Percentiles rank a stretch among this genome's conserved stretches.
phyloP scores from a whole-genome alignment of 2,329 filamentous ascomycete species.

The Lasiodiplodia theobromae region DNA sequence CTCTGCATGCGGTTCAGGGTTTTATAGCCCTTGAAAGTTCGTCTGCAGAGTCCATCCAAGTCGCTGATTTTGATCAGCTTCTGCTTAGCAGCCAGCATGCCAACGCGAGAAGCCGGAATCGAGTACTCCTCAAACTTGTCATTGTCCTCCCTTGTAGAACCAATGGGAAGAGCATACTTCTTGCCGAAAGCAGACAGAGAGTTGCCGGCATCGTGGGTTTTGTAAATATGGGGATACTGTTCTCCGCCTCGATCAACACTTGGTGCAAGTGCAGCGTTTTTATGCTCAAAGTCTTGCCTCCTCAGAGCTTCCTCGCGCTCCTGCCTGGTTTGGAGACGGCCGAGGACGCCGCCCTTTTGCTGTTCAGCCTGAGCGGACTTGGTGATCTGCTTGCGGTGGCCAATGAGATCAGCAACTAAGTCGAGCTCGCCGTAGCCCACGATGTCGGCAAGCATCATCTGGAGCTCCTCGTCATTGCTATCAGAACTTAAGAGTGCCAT shows the following conservation, averaged over 20 bases:
- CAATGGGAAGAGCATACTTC: constrained; percentile 81
- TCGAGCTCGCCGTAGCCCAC: constrained; percentile 94
- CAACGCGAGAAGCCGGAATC: constrained; percentile 83
- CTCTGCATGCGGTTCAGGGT: constrained; percentile 97
- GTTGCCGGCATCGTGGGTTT: constrained; percentile 82
- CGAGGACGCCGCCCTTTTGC: constrained; percentile 54
- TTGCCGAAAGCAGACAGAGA: constrained; percentile 79
- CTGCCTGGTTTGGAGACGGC: constrained; percentile 73
- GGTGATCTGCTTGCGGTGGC: constrained; percentile 72
- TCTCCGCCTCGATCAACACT: constrained; percentile 74
- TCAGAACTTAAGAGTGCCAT: constrained; percentile 74
- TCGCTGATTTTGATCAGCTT: constrained; percentile 80
- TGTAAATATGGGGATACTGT: constrained; percentile 94
- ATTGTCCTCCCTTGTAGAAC: constrained; percentile 73
- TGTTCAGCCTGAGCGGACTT: constrained; percentile 43
- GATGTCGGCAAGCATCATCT: constrained; percentile 86
- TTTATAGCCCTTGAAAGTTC: constrained; percentile 95
- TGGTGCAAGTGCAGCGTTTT: constrained; percentile 73
- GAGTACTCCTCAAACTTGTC: constrained; percentile 86
- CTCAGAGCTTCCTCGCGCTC: constrained; percentile 82
- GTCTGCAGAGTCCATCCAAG: constrained; percentile 85
- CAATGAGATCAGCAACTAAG: constrained; percentile 88
- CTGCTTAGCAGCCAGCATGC: constrained; percentile 73
- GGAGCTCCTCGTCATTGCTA: constrained; percentile 78
- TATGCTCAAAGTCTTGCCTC: constrained; percentile 81